Conservation (phyloP, 352 stramenopile species). For the Peronosclerospora sorghi region DNA sequence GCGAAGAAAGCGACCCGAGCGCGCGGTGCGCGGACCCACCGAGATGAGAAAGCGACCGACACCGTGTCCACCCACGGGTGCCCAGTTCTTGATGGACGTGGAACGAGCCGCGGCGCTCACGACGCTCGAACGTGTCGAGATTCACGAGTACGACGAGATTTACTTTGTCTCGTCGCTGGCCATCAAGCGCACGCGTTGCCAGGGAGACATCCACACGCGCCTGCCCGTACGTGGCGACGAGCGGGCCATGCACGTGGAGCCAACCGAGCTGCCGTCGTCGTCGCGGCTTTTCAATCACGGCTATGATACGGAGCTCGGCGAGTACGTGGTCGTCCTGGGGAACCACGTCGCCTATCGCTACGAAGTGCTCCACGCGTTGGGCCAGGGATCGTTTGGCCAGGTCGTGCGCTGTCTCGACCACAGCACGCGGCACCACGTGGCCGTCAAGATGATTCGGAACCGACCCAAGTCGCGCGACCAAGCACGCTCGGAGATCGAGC, state of each 20-base stretch:
- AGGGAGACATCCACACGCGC: constrained; percentile 23
- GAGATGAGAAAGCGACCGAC: constrained; percentile 4
- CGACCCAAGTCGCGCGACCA: constrained; percentile 93
- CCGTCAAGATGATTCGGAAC: constrained; percentile 98
- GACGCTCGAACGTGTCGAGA: constrained; percentile 34
- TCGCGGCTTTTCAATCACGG: constrained; percentile 80
- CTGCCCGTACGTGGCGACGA: constrained; percentile 16
- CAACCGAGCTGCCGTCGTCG: constrained; percentile 1
- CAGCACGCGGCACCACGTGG: constrained; percentile 77
- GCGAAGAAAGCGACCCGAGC: constrained; percentile 11
- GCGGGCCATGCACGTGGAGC: not conserved
- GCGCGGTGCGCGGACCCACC: too few species aligned
- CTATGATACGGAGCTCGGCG: constrained; percentile 94
- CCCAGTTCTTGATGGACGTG: constrained; percentile 20
- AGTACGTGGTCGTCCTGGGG: constrained; percentile 92
- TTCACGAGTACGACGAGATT: constrained; percentile 36
- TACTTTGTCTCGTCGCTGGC: constrained; percentile 33
- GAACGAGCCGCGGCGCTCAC: constrained; percentile 29
- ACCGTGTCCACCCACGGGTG: constrained; percentile 10
- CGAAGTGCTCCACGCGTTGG: constrained; percentile 89
- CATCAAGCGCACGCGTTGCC: constrained; percentile 22
- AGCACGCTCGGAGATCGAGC: constrained; percentile 91
- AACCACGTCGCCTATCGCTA: constrained; percentile 93
- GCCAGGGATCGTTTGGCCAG: constrained; percentile 97
- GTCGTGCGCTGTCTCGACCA: constrained; percentile 92